Conservation (phyloP, 352 stramenopile species). For the Phytophthora ohioensis region DNA sequence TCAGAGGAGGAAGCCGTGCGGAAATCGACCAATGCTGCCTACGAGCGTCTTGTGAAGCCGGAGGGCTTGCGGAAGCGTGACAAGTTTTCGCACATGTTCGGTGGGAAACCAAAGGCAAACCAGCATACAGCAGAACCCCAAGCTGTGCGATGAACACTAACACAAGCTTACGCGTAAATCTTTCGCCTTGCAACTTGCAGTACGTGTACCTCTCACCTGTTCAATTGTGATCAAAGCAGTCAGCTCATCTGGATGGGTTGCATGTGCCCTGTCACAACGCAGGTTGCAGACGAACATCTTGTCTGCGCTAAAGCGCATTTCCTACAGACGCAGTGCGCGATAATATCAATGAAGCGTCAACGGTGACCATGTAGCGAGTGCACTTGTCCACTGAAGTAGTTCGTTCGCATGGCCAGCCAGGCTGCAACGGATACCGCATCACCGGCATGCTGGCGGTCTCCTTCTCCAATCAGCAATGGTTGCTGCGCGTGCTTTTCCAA, state of each 20-base stretch:
- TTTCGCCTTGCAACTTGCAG: too few species aligned
- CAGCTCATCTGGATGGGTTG: not conserved
- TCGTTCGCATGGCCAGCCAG: not conserved
- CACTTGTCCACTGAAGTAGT: too few species aligned
- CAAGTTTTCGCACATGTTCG: conserved; percentile 26
- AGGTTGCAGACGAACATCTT: not conserved
- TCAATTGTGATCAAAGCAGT: not conserved
- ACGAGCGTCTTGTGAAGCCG: conserved; percentile 35
- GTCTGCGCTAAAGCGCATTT: conserved; percentile 2
- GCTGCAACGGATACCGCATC: not conserved
- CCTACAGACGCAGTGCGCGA: not conserved
- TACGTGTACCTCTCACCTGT: conserved; percentile 1
- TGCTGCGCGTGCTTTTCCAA: not conserved
- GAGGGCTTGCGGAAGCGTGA: conserved; percentile 18
- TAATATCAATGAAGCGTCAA: too few species aligned
- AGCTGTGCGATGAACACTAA: not conserved
- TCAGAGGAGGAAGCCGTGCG: conserved; percentile 27
- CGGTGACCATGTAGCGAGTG: too few species aligned
- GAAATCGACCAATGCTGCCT: conserved; percentile 27
- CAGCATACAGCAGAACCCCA: not conserved
- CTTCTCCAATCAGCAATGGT: conserved; percentile 3
- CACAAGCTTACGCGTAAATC: too few species aligned
- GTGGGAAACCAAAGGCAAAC: conserved; percentile 2
- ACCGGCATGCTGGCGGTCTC: not conserved
- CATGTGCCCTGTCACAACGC: conserved; percentile 5